phyloP scores from a whole-genome alignment of 768 basidiomycete genomes.

The Boletus vinaceobasis region DNA sequence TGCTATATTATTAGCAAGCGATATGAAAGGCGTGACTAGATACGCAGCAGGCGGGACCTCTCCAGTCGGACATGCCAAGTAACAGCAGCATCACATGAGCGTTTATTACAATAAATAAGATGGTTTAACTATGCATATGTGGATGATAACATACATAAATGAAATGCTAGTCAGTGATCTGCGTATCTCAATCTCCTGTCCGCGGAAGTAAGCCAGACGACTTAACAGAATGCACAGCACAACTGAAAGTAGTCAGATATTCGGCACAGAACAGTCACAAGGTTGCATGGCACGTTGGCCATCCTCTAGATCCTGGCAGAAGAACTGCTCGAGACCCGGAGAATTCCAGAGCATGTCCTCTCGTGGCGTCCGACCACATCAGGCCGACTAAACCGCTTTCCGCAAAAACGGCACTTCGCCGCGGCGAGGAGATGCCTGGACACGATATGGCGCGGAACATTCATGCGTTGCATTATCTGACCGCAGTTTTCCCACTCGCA shows the following conservation, averaged over 20 bases:
- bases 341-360: constrained; percentile 13
- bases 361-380: constrained; percentile 29
- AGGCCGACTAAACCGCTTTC: constrained; percentile 23
- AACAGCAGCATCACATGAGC: neutral
- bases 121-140: neutral
- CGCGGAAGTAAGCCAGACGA: constrained; percentile 3
- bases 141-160: constrained; percentile 12
- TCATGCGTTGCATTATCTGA: constrained; percentile 28
- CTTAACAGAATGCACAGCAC: neutral
- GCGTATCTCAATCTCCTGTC: constrained; percentile 5
- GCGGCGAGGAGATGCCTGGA: constrained; percentile 26
- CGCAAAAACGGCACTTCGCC: constrained; percentile 22
- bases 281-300: neutral
- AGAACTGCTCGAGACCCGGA: neutral
- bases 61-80: neutral
- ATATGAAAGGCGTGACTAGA: neutral
- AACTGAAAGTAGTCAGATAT: neutral
- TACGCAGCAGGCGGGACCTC: neutral
- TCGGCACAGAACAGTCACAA: neutral
- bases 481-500: constrained; percentile 26
- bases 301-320: neutral
- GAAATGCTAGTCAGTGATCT: constrained; percentile 6
- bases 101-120: constrained; percentile 4
- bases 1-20: neutral
- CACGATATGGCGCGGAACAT: constrained; percentile 28